Base-by-base conservation (phyloP, 495 filamentous ascomycete genomes). In the Melanomma pulvis-pyrius region DNA sequence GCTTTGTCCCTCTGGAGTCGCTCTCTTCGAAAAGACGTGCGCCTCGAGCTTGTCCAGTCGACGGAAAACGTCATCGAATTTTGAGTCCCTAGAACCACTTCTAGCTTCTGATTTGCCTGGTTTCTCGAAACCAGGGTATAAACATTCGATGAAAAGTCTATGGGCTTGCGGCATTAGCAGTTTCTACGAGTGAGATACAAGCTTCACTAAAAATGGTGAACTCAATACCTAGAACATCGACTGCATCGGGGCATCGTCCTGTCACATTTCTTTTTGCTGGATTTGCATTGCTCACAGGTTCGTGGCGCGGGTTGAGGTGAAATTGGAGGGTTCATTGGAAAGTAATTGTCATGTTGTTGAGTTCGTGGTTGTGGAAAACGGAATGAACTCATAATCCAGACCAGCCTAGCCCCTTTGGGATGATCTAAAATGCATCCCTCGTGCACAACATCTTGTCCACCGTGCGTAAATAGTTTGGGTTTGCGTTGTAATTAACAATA, bases 211-310 rank as follows among this genome's bases (percentile, higher is more conserved):
- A 32, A 47, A 11, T 26, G 9, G 17, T 19, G 11, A 55, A 21
- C 3, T 21, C 24, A 19, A 19, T 65, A 65, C 63, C 63, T 65
- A 46, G 47, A 28, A 30, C 63, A 65, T 12, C 63, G 53, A 13
- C 29, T 26, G 28, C 63, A 65, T 39, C 1, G 13, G 2, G 63
- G 53, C 4, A 46, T 7, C 8, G 29, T 12, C 41, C 59, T 65
- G 55, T 65, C 55, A 32, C 63, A 65, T 46, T 65, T 65, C 55
- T 65, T 65, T 22, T 65, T 65, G 55, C 54, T 59, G 13, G 53
- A 2, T 32, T 59, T 59, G 26, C 63, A 65, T 28, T 59, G 54
- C 25, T 24, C 2, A 28, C 63, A 59, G 11, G 55, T 65, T 24
- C 55, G 34, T 29, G 25, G 24, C 2, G 61, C 51, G 15, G 19